A percentile compares a stretch with the other conserved stretches of the same genome.
phyloP scores from a whole-genome alignment of 225 moss, liverwort and hornwort species.

The Sphagnum contortum region DNA sequence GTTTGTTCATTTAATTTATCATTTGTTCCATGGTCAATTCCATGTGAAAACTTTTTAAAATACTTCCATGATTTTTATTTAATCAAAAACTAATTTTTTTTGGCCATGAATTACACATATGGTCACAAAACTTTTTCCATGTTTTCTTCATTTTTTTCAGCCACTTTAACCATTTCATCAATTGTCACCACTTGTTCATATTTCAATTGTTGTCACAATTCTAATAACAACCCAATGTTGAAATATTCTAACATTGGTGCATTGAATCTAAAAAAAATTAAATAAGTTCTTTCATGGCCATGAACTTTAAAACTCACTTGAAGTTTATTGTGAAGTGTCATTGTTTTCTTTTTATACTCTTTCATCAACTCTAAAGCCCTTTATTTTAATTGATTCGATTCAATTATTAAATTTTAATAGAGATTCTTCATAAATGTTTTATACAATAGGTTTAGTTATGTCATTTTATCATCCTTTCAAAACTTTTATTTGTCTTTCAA shows the following conservation, averaged over 20 bases:
- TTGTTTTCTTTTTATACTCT: too few relatives aligned
- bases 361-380: too few relatives aligned
- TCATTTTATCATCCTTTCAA: too few relatives aligned
- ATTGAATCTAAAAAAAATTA: background rate
- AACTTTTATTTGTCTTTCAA: too few relatives aligned
- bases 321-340: background rate
- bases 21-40: too few relatives aligned
- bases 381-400: too few relatives aligned
- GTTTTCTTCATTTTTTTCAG: background rate
- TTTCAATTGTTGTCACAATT: background rate
- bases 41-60: too few relatives aligned
- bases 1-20: background rate
- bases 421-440: too few relatives aligned
- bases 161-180: background rate
- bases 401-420: too few relatives aligned
- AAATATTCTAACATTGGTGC: background rate
- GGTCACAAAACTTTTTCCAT: background rate
- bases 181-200: background rate
- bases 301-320: background rate
- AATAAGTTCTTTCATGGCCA: background rate
- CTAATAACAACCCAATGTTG: background rate
- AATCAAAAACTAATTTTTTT: too few relatives aligned
- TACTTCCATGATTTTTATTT: too few relatives aligned
- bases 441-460: too few relatives aligned
- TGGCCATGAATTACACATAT: background rate